Evolutionary conservation across 106 monocot species (phyloP).

Genomic region (Apostasia ramifera): DNA sequence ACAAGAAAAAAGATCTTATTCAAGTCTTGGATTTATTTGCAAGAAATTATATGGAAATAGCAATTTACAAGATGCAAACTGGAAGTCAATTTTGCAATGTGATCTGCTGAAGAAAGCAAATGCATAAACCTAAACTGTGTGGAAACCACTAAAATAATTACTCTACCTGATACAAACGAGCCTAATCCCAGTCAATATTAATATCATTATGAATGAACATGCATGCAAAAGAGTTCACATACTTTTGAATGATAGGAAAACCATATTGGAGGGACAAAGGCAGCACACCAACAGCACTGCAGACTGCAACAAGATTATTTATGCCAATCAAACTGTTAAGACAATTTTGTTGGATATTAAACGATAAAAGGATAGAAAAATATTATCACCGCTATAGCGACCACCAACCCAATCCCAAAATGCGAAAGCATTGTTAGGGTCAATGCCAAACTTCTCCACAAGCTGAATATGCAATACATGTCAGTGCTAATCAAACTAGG

Average conservation of each 20-base stretch:
- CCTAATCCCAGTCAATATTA: no score
- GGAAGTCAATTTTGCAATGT: no score
- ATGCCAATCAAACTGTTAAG: neutral
- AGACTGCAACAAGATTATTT: conserved; percentile 60
- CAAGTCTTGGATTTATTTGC: no score
- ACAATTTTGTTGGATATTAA: no score
- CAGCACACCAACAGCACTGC: conserved; percentile 97
- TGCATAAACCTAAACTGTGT: no score
- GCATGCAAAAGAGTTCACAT: conserved; percentile 21
- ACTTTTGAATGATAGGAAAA: conserved; percentile 84
- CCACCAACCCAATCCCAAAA: conserved; percentile 99
- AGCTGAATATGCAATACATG: conserved; percentile 34
- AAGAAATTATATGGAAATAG: no score
- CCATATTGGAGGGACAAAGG: conserved; percentile 97
- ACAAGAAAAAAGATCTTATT: no score
- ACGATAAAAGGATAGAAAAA: neutral
- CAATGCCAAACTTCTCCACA: conserved; percentile 90
- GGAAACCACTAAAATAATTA: no score
- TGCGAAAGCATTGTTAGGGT: conserved; percentile 88
- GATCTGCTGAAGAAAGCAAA: no score
- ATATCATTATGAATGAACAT: neutral
- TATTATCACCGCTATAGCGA: conserved; percentile 82
- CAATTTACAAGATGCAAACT: no score
- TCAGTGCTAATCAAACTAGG: no score
- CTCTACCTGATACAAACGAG: no score